Conservation (phyloP, 306 rosid genomes). For the Sechiopsis laciniata region DNA sequence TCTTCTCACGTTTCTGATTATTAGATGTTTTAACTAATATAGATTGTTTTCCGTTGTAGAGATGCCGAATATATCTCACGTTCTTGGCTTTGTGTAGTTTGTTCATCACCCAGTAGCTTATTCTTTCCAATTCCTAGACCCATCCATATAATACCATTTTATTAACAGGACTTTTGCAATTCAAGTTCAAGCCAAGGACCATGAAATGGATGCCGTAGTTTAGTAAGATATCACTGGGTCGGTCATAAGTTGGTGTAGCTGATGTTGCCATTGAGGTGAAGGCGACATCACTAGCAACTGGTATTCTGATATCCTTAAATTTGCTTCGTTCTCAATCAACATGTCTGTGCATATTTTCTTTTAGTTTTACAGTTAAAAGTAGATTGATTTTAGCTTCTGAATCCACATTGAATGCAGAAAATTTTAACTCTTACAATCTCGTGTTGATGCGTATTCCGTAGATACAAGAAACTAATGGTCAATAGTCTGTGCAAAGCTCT, state of each 20-base stretch:
- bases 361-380: slow-evolving; percentile 2
- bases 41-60: background rate
- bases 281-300: slow-evolving; percentile 23
- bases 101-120: too few relatives aligned
- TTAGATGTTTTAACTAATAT: slow-evolving; percentile 11
- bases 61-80: slow-evolving; percentile 2
- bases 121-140: background rate
- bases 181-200: slow-evolving; percentile 20
- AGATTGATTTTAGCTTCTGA: background rate
- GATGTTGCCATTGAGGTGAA: slow-evolving; percentile 23
- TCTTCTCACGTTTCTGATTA: background rate
- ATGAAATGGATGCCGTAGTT: slow-evolving; percentile 17
- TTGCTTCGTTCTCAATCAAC: slow-evolving; percentile 3
- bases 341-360: slow-evolving; percentile 2
- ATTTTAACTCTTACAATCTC: background rate
- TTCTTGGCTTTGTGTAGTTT: too few relatives aligned
- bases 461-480: background rate
- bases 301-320: slow-evolving; percentile 20
- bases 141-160: slow-evolving; percentile 17
- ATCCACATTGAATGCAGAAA: background rate
- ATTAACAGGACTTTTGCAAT: slow-evolving; percentile 21
- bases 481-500: slow-evolving; percentile 3
- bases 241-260: slow-evolving; percentile 25
- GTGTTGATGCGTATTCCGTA: background rate
- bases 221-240: slow-evolving; percentile 11